Evolutionary conservation across 169 alveolate genomes (phyloP).

Genomic region (Eimeria tenella): DNA sequence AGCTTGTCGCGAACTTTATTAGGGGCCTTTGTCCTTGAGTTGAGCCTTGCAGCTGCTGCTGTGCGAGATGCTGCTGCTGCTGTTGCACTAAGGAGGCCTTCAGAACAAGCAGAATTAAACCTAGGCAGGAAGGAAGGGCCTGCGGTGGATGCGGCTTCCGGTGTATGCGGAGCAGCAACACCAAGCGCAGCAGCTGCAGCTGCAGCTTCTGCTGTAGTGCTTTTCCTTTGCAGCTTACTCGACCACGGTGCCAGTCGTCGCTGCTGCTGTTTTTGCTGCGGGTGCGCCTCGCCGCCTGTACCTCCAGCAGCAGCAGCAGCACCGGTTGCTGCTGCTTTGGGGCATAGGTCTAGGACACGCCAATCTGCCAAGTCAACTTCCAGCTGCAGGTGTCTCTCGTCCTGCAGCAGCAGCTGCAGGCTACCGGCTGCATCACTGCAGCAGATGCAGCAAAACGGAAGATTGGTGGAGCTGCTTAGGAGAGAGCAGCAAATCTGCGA

Average conservation of each 20-base stretch:
- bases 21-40: not conserved
- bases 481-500: constrained; percentile 60
- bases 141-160: constrained; percentile 24
- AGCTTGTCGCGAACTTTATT: constrained; percentile 45
- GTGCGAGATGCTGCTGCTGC: constrained; percentile 9
- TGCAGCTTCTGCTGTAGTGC: not conserved
- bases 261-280: constrained; percentile 44
- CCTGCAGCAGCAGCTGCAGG: constrained; percentile 77
- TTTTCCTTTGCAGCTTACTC: not conserved
- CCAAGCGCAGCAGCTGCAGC: not conserved
- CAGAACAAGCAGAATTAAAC: not conserved
- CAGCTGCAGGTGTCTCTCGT: constrained; percentile 45
- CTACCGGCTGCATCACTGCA: constrained; percentile 71
- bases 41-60: not conserved
- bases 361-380: constrained; percentile 63
- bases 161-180: not conserved
- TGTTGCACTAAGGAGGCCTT: not conserved
- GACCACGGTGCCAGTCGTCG: constrained; percentile 47
- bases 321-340: constrained; percentile 33
- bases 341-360: constrained; percentile 50
- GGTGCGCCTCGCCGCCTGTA: constrained; percentile 17
- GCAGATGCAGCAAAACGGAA: constrained; percentile 69
- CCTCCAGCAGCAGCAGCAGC: constrained; percentile 51
- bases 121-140: not conserved
- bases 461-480: constrained; percentile 51